Base-by-base conservation (phyloP, 805 yeast genomes). In the Cyberlindnera maritima region DNA sequence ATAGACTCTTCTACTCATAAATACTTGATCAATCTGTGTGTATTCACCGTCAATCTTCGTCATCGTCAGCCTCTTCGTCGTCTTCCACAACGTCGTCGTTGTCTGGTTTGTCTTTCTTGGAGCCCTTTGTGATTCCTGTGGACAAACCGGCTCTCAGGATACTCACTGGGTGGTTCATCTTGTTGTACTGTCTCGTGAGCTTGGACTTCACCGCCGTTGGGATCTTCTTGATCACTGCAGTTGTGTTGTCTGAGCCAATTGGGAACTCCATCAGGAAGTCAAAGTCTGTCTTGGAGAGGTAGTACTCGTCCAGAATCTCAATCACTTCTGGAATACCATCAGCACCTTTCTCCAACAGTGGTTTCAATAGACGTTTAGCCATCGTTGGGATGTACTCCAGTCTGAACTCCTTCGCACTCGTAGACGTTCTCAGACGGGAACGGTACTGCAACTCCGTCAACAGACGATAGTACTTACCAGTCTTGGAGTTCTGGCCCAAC, bases 371-470 rank as follows among this genome's bases (percentile, higher is more conserved):
- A 54, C 71, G 74, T 36, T 76, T 70, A 26, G 76, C 77, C 42
- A 91, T 63, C 15, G 79, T 70, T 4, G 96, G 88, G 42, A 90
- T 65, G 64, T 88, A 88, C 45, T 84, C 86, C 52, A 88, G 67
- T 51, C 99, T 75, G 52, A 94, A 72, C 57, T 87, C 94, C 15
- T 67, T 63, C 54, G 84, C 82, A 59, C 86, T 84, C 0, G 96
- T 84, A 17, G 88, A 82, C 0, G 96, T 85, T 49, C 83, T 76
- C 46, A 90, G 73, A 38, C 96, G 79, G 14, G 95, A 80, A 59
- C 91, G 97, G 56, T 92, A 86, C 53, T 90, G 96, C 45, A 94
- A 59, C 59, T 90, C 97, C 55, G 91, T 96, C 35, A 94, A 71
- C 44, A 87, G 63, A 47, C 99, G 76, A 45, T 74, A 77, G 62